These are phyloP conservation scores for Knufia petricola DNA, from an alignment of 2,329 filamentous ascomycete species.

Conservation along the genomic window DNA sequence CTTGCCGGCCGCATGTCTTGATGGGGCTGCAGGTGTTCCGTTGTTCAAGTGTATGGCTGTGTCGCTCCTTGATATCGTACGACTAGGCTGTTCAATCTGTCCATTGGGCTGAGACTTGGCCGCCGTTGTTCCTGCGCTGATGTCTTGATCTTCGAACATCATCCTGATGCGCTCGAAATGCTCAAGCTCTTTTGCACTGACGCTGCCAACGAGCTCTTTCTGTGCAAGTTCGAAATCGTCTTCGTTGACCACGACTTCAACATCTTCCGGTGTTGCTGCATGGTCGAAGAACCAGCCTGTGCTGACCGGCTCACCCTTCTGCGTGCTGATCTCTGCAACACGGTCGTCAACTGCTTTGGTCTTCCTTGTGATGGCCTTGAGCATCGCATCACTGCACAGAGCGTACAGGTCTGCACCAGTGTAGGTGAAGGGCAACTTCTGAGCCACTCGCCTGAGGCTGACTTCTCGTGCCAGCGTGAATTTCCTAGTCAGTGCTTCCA, in stretches of 20 bases:
- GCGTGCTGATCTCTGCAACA: constrained; percentile 51
- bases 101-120: constrained; percentile 22
- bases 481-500: constrained; percentile 90
- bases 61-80: constrained; percentile 1
- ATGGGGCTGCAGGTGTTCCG: constrained; percentile 9
- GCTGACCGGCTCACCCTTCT: constrained; percentile 47
- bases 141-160: constrained; percentile 59
- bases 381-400: constrained; percentile 94
- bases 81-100: constrained; percentile 17
- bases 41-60: not conserved
- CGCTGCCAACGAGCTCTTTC: constrained; percentile 79
- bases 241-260: constrained; percentile 79
- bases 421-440: constrained; percentile 82
- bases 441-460: constrained; percentile 64
- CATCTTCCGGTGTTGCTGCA: constrained; percentile 69
- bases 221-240: constrained; percentile 77
- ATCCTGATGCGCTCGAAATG: constrained; percentile 81
- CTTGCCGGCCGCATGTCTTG: constrained; percentile 17
- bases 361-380: constrained; percentile 92
- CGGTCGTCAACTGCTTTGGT: constrained; percentile 75
- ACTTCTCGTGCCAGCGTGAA: constrained; percentile 76
- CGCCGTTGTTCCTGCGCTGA: constrained; percentile 27
- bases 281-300: constrained; percentile 97
- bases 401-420: constrained; percentile 97
- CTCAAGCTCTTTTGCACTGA: constrained; percentile 80